A percentile compares a stretch with the other conserved stretches of the same genome.
These are phyloP conservation scores for Pythium folliculosum DNA, from an alignment of 352 stramenopile species.

Conservation along the genomic window DNA sequence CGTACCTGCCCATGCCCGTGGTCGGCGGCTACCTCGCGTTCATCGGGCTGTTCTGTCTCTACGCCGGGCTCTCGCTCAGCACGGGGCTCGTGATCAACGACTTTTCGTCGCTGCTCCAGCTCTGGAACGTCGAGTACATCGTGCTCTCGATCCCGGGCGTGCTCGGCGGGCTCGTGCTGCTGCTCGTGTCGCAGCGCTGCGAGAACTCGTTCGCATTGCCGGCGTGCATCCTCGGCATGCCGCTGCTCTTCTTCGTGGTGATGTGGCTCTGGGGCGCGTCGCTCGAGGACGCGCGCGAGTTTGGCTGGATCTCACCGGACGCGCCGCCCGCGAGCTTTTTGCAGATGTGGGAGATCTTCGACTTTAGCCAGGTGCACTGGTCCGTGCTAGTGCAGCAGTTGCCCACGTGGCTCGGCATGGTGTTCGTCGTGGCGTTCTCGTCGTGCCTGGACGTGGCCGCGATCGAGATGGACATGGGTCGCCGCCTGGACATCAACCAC, in stretches of 20 bases:
- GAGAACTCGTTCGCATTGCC: conserved; percentile 77
- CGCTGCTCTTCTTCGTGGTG: conserved; percentile 89
- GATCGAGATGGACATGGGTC: conserved; percentile 97
- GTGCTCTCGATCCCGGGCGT: conserved; percentile 87
- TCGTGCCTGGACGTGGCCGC: conserved; percentile 97
- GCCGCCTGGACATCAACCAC: conserved; percentile 94
- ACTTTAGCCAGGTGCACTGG: conserved; percentile 92
- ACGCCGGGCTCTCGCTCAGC: conserved; percentile 91
- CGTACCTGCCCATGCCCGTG: conserved; percentile 96
- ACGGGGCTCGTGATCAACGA: conserved; percentile 91
- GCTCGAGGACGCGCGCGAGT: conserved; percentile 90
- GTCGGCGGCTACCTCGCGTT: conserved; percentile 98
- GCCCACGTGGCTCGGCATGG: conserved; percentile 94
- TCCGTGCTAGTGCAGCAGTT: conserved; percentile 88
- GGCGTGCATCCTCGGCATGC: conserved; percentile 87
- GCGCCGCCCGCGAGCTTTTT: conserved; percentile 59
- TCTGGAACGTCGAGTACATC: conserved; percentile 68
- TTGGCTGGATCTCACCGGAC: conserved; percentile 89
- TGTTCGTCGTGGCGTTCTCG: conserved; percentile 97
- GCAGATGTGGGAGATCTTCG: conserved; percentile 88
- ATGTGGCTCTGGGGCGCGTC: conserved; percentile 76
- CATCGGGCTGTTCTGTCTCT: conserved; percentile 96
- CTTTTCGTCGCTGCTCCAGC: conserved; percentile 73
- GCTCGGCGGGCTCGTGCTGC: conserved; percentile 76
- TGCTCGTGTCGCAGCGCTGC: conserved; percentile 82